A percentile compares a stretch with the other conserved stretches of the same genome.
phyloP scores from a whole-genome alignment of 2,329 filamentous ascomycete species.

The Penicillium sp. region DNA sequence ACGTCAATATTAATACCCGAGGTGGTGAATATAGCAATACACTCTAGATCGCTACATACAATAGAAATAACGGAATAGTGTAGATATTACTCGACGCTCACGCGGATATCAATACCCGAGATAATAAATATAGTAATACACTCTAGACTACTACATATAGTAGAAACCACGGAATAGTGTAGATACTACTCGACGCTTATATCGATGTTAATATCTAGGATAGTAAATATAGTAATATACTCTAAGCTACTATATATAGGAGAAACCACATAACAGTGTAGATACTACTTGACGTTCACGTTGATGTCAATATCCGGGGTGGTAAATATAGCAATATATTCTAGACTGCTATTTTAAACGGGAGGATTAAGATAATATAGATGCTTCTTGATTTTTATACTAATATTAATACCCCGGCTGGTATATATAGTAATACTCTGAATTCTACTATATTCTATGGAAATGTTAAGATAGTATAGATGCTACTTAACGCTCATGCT shows the following conservation, averaged over 20 bases:
- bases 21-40: background rate
- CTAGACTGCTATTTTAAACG: too few relatives aligned
- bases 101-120: constrained; percentile 4
- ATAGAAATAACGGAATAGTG: background rate
- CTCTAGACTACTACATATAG: constrained; percentile 1
- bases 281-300: background rate
- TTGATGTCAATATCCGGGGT: constrained; percentile 1
- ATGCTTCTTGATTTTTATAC: too few relatives aligned
- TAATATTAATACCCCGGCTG: too few relatives aligned
- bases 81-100: background rate
- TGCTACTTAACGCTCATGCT: background rate
- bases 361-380: too few relatives aligned
- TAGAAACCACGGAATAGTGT: background rate
- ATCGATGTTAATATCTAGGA: constrained; percentile 2
- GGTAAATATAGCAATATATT: too few relatives aligned
- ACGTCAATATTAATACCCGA: background rate
- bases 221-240: background rate
- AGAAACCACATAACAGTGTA: too few relatives aligned
- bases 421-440: too few relatives aligned
- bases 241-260: background rate
- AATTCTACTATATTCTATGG: background rate
- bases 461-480: background rate
- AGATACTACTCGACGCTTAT: background rate
- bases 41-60: background rate
- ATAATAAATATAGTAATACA: background rate